These are phyloP conservation scores for Chrysoporthe puriensis DNA, from an alignment of 2,329 filamentous ascomycete genomes.

Conservation along the genomic window DNA sequence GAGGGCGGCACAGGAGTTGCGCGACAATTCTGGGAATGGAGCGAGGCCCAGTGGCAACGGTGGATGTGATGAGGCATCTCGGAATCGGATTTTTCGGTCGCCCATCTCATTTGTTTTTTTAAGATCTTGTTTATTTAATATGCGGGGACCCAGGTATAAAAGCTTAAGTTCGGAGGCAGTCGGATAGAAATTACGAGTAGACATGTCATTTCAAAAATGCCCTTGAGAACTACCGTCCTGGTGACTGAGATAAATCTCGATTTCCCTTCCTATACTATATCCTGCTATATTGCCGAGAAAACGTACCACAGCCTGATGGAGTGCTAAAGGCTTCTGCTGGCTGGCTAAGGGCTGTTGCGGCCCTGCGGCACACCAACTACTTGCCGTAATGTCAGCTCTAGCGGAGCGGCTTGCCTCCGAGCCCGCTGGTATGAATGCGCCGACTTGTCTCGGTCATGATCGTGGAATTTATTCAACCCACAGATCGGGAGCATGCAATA, in stretches of 20 bases:
- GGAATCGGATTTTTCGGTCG: neutral
- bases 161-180: neutral
- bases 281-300: too few species aligned
- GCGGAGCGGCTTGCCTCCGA: too few species aligned
- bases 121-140: too few species aligned
- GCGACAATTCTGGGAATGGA: conserved; percentile 47
- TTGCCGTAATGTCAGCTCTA: neutral
- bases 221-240: too few species aligned
- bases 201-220: neutral
- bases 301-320: too few species aligned
- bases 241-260: too few species aligned
- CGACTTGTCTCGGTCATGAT: neutral
- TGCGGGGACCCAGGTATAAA: too few species aligned
- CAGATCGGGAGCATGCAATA: neutral
- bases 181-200: neutral
- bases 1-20: conserved; percentile 45
- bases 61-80: conserved; percentile 9
- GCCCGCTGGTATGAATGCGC: neutral
- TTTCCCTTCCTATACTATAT: too few species aligned
- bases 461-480: neutral
- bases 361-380: neutral
- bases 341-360: too few species aligned
- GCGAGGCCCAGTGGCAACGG: conserved; percentile 42
- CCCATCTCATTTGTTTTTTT: too few species aligned
- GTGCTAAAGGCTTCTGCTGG: too few species aligned